Percentiles rank a stretch among this genome's conserved stretches.
These are phyloP conservation scores for Acrocalymma vagum DNA, from an alignment of 2,329 filamentous ascomycete genomes.

Conservation along the genomic window DNA sequence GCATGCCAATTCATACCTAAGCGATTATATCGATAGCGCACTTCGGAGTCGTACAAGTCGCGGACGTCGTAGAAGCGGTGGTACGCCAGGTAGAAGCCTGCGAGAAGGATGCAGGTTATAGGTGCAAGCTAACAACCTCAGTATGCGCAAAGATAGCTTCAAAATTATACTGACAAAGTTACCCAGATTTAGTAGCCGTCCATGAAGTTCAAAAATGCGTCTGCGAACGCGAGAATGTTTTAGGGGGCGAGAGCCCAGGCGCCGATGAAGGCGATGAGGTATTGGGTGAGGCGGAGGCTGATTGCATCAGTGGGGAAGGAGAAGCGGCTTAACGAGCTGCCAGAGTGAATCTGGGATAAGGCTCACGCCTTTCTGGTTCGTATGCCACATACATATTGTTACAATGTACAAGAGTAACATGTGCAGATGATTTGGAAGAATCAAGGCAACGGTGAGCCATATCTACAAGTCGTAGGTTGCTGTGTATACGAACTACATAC, in stretches of 20 bases:
- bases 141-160: background rate
- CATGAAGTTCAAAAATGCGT: constrained; percentile 8
- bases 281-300: constrained; percentile 14
- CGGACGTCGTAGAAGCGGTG: constrained; percentile 21
- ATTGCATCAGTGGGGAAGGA: too few relatives aligned
- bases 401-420: too few relatives aligned
- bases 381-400: too few relatives aligned
- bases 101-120: constrained; percentile 16
- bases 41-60: constrained; percentile 30
- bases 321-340: too few relatives aligned
- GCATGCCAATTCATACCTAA: constrained; percentile 31
- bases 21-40: constrained; percentile 30
- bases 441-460: too few relatives aligned
- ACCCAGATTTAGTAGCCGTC: constrained; percentile 6
- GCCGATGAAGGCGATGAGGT: constrained; percentile 17
- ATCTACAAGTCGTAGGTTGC: too few relatives aligned
- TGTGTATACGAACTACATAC: too few relatives aligned
- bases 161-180: background rate
- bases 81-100: constrained; percentile 29
- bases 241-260: constrained; percentile 4
- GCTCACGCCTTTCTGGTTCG: too few relatives aligned
- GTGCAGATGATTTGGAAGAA: too few relatives aligned
- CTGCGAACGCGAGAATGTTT: constrained; percentile 5
- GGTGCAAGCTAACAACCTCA: constrained; percentile 12
- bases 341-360: too few relatives aligned